These are phyloP conservation scores for Leptographium procerum DNA, from an alignment of 2,329 filamentous ascomycete species.

Conservation along the genomic window DNA sequence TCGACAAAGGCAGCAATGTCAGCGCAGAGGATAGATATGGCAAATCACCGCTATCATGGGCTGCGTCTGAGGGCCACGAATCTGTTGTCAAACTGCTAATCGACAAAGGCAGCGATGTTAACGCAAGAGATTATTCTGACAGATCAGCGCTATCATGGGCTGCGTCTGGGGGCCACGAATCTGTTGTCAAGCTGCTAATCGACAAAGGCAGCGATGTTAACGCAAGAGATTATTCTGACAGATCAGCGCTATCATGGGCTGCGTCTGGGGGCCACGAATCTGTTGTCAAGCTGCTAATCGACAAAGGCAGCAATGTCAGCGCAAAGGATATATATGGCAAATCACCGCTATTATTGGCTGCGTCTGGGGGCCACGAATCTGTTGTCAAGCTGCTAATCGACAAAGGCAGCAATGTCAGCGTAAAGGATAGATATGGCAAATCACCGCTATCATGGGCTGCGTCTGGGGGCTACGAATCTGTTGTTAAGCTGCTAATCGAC, in stretches of 20 bases:
- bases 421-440: too few relatives aligned
- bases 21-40: too few relatives aligned
- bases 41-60: too few relatives aligned
- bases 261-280: background rate
- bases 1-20: too few relatives aligned
- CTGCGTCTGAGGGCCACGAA: too few relatives aligned
- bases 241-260: background rate
- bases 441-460: background rate
- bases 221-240: background rate
- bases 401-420: too few relatives aligned
- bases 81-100: too few relatives aligned
- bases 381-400: too few relatives aligned
- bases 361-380: too few relatives aligned
- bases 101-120: too few relatives aligned
- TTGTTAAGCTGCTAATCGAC: background rate
- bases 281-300: background rate
- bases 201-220: background rate
- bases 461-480: background rate
- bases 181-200: background rate
- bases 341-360: too few relatives aligned
- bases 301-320: background rate
- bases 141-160: background rate
- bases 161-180: background rate
- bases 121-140: too few relatives aligned
- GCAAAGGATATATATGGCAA: background rate